Percentiles rank a stretch among this genome's conserved stretches.
phyloP scores from a whole-genome alignment of 106 monocot genomes.

The Dendrobium huoshanense region DNA sequence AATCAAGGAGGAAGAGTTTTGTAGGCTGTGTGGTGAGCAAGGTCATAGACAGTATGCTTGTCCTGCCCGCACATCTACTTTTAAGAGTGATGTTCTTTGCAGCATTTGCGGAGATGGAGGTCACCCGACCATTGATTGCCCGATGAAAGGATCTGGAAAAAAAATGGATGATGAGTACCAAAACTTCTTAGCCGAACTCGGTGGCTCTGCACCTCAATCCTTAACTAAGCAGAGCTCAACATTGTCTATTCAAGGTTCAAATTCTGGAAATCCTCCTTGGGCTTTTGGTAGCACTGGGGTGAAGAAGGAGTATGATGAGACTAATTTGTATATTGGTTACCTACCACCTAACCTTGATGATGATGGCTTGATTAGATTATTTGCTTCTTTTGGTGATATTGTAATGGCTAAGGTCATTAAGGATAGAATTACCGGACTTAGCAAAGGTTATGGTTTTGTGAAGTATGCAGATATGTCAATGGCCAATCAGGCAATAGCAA shows the following conservation, averaged over 20 bases:
- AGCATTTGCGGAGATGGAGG: constrained; percentile 94
- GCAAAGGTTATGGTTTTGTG: constrained; percentile 95
- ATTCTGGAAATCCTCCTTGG: constrained; percentile 55
- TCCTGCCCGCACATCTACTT: constrained; percentile 55
- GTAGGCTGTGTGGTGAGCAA: constrained; percentile 78
- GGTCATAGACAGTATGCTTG: constrained; percentile 92
- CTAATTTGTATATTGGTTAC: constrained; percentile 87
- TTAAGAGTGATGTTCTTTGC: constrained; percentile 83
- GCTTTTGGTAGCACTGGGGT: constrained; percentile 21
- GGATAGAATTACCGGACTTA: constrained; percentile 60
- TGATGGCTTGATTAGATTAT: constrained; percentile 62
- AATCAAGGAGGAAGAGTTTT: constrained; percentile 89
- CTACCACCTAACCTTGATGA: constrained; percentile 77
- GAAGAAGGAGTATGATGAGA: constrained; percentile 88
- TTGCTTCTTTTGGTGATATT: constrained; percentile 78
- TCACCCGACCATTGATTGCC: constrained; percentile 89
- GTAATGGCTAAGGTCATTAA: constrained; percentile 96
- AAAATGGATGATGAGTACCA: constrained; percentile 96
- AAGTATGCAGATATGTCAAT: constrained; percentile 68
- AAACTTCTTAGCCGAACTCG: constrained; percentile 85
- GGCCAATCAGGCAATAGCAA: constrained; percentile 73
- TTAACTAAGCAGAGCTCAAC: constrained; percentile 34
- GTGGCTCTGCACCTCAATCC: constrained; percentile 69
- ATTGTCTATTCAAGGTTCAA: constrained; percentile 39
- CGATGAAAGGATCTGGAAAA: constrained; percentile 81